Conservation (phyloP, 306 rosid genomes). For the Alnus glutinosa region DNA sequence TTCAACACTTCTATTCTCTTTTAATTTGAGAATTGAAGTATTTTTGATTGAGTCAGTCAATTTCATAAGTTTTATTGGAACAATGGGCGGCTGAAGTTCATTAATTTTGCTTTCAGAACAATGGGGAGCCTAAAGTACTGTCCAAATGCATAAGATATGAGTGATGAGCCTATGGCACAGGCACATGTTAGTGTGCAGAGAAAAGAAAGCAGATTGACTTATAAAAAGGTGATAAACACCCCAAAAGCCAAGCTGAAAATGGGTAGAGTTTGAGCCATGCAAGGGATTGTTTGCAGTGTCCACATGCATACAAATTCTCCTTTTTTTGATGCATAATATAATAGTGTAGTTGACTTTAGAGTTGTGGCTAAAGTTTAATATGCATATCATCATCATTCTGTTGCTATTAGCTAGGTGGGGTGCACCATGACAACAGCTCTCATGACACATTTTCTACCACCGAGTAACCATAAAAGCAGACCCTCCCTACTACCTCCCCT, state of each 20-base stretch:
- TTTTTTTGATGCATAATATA: slow-evolving; percentile 35
- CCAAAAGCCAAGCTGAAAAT: slow-evolving; percentile 34
- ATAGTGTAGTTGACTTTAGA: slow-evolving; percentile 63
- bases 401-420: slow-evolving; percentile 51
- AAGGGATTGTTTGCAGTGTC: slow-evolving; percentile 40
- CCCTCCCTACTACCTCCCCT: slow-evolving; percentile 9
- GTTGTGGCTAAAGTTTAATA: slow-evolving; percentile 45
- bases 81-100: slow-evolving; percentile 8
- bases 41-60: not conserved
- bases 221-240: slow-evolving; percentile 32
- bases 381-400: slow-evolving; percentile 59
- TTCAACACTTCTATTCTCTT: too few relatives aligned
- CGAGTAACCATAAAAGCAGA: slow-evolving; percentile 38
- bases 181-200: slow-evolving; percentile 25
- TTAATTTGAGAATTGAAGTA: too few relatives aligned
- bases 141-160: slow-evolving; percentile 22
- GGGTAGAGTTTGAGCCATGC: slow-evolving; percentile 61
- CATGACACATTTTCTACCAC: slow-evolving; percentile 29
- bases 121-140: slow-evolving; percentile 13
- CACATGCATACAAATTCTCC: slow-evolving; percentile 45
- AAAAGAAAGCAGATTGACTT: slow-evolving; percentile 39
- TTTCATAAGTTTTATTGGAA: slow-evolving; percentile 2
- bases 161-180: slow-evolving; percentile 27
- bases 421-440: slow-evolving; percentile 45
- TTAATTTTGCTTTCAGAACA: slow-evolving; percentile 3